These are phyloP conservation scores for Penicillium sumatraense DNA, from an alignment of 2,329 filamentous ascomycete species.

Conservation along the genomic window DNA sequence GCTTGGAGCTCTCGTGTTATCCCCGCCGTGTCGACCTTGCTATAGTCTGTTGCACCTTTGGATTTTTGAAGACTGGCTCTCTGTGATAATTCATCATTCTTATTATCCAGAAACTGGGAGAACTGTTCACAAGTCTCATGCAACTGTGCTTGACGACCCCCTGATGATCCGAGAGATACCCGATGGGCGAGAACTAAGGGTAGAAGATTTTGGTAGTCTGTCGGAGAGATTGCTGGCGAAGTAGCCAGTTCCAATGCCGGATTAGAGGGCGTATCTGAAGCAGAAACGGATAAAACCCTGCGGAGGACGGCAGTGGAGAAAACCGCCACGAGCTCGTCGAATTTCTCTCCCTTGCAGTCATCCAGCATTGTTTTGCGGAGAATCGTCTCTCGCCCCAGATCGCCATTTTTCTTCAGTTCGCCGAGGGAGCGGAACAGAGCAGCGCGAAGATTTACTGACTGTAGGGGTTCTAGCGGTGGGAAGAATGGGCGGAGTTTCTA, in stretches of 20 bases:
- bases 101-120: conserved; percentile 65
- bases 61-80: conserved; percentile 34
- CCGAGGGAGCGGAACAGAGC: conserved; percentile 81
- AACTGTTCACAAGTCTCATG: conserved; percentile 67
- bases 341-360: conserved; percentile 88
- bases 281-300: conserved; percentile 60
- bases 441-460: conserved; percentile 86
- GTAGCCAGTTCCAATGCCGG: conserved; percentile 61
- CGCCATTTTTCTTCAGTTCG: conserved; percentile 83
- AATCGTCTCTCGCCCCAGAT: conserved; percentile 77
- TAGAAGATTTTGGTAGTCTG: conserved; percentile 53
- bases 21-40: conserved; percentile 37
- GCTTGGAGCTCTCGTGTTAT: conserved; percentile 58
- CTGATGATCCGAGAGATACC: conserved; percentile 63
- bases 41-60: conserved; percentile 34
- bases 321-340: conserved; percentile 81
- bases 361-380: conserved; percentile 95
- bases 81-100: conserved; percentile 59
- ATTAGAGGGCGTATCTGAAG: conserved; percentile 47
- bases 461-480: conserved; percentile 84
- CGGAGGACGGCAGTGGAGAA: conserved; percentile 86
- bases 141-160: conserved; percentile 65
- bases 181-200: conserved; percentile 76
- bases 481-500: conserved; percentile 90
- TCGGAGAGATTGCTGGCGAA: conserved; percentile 45